Percentiles rank a stretch among this genome's conserved stretches.
phyloP scores from a whole-genome alignment of 2,329 filamentous ascomycete species.

The Ampelomyces quisqualis region DNA sequence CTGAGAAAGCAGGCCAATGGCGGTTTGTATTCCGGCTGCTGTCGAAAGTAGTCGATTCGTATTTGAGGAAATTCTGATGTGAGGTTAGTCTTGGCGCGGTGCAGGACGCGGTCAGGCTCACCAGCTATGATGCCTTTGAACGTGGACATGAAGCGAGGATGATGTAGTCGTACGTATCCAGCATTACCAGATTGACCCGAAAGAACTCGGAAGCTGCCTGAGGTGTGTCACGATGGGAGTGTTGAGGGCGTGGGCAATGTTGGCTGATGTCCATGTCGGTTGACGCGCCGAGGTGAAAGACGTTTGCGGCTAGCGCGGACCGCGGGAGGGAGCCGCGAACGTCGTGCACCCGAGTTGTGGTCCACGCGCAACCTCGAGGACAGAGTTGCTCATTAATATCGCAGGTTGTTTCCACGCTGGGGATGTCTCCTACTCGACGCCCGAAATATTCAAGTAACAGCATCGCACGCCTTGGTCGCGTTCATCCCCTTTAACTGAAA shows the following conservation, averaged over 20 bases:
- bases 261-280: neutral
- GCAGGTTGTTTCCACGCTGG: too few species aligned
- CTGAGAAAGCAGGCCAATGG: constrained; percentile 85
- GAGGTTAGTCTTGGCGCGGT: constrained; percentile 1
- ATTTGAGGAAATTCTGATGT: constrained; percentile 73
- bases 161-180: too few species aligned
- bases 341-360: too few species aligned
- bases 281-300: neutral
- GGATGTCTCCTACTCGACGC: too few species aligned
- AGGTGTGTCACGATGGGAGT: neutral
- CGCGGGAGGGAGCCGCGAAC: neutral
- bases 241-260: neutral
- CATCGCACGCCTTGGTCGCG: neutral
- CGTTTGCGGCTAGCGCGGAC: constrained; percentile 1
- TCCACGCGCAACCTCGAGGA: too few species aligned
- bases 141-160: constrained; percentile 41
- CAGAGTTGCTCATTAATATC: too few species aligned
- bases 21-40: constrained; percentile 54
- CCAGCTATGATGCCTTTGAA: constrained; percentile 39
- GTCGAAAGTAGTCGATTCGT: constrained; percentile 79
- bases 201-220: too few species aligned
- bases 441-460: too few species aligned
- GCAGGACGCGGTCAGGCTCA: constrained; percentile 3
- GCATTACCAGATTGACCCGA: constrained; percentile 4
- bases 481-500: too few species aligned